Base-by-base conservation (phyloP, 208 protist genomes). In the Trichomonas vaginalis region DNA sequence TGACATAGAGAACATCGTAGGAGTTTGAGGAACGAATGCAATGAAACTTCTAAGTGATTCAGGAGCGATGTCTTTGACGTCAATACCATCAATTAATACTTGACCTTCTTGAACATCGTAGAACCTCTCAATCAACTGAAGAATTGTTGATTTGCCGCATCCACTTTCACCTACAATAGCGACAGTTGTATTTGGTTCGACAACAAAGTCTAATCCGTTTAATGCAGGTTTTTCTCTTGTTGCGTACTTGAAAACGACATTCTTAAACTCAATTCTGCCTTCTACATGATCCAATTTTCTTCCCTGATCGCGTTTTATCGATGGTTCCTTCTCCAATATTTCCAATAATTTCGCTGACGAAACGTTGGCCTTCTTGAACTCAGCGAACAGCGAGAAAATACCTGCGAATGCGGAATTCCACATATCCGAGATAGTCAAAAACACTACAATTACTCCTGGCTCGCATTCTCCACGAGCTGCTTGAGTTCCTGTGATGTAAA, bases 71-170 rank as follows among this genome's bases (percentile, higher is more conserved):
- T 96, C 39, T 40, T 35, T n/a, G 10, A 98, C 42, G 83, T 97
- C 96, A 21, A 96, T 96, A n/a, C 96, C 97, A 95, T 98, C 97
- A 32, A 98, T 47, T 6, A 96, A 23, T 39, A 98, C 56, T 80
- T 42, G 32, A 21, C 98, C 98, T 37, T 56, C 39, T 37, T 37
- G 79, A 23, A 96, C 96, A 92, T 98, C 97, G 70, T 98, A 98
- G 95, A 98, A 98, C 1, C 97, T 97, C 49, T 97, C 96, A 46
- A 98, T 80, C 3, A 97, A 61, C 83, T 96, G 61, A 79, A 97
- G 92, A 39, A 97, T 86, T 17, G 98, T 98, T 10, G 97, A 97
- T 96, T 98, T 98, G 35, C 97, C 98, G 39, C 96, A 96, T 32
- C 98, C 98, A 37, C 97, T 98, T 21, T 97, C 96, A 15, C 98